Conservation (phyloP, 2,329 filamentous ascomycete genomes). For the Sarocladium oryzae region DNA sequence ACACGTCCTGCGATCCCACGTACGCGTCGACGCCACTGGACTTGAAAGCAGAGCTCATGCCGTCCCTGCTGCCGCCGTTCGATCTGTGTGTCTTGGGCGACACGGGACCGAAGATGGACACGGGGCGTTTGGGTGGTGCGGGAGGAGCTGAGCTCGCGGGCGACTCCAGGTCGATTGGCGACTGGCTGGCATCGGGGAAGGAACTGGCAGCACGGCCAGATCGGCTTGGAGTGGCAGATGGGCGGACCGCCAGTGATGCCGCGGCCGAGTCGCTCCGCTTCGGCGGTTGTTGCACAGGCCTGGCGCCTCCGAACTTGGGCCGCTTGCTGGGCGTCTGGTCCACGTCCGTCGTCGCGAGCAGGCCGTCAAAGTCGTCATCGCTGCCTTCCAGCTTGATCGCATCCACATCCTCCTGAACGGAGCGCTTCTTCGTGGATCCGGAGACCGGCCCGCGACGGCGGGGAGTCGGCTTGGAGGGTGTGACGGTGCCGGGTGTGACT, state of each 20-base stretch:
- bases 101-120: constrained; percentile 1
- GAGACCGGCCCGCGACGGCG: constrained; percentile 13
- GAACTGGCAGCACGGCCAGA: not conserved
- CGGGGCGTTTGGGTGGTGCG: not conserved
- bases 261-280: not conserved
- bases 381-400: constrained; percentile 2
- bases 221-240: not conserved
- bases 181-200: not conserved
- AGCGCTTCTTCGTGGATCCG: constrained; percentile 19
- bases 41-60: constrained; percentile 1
- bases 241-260: not conserved
- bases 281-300: not conserved
- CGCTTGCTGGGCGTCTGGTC: constrained; percentile 31
- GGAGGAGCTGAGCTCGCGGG: not conserved
- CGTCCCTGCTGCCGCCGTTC: not conserved
- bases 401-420: constrained; percentile 20
- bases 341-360: constrained; percentile 23
- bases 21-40: not conserved
- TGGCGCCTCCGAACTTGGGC: constrained; percentile 12
- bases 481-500: not conserved
- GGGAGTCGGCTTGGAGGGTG: constrained; percentile 19
- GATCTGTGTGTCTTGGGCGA: not conserved
- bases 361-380: constrained; percentile 20
- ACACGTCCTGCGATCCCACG: not conserved
- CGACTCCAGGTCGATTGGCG: not conserved